Percentiles rank a stretch among this genome's conserved stretches.
phyloP scores from a whole-genome alignment of 1,284 basidiomycete genomes.

The Cerrena zonata region DNA sequence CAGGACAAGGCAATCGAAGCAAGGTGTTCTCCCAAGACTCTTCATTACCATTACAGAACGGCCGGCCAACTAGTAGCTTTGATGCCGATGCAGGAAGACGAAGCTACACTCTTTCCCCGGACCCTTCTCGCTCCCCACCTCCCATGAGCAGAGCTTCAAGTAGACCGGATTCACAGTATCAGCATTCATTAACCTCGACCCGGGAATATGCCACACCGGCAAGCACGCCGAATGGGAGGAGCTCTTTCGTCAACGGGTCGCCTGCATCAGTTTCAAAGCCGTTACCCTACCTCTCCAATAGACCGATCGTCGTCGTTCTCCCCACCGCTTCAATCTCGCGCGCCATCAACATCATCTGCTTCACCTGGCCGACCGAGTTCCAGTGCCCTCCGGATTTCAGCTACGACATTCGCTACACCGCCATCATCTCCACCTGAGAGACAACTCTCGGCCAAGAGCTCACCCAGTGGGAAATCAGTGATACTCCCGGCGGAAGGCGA shows the following conservation, averaged over 20 bases:
- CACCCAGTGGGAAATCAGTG: conserved; percentile 50
- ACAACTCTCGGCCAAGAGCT: conserved; percentile 15
- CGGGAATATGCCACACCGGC: no score
- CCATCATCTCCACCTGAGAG: conserved; percentile 12
- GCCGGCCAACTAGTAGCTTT: conserved; percentile 1
- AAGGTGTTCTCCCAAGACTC: conserved; percentile 9
- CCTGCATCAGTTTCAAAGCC: conserved; percentile 1
- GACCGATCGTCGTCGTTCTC: conserved; percentile 22
- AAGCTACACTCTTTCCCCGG: conserved; percentile 1
- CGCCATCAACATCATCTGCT: conserved; percentile 6
- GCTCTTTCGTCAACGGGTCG: neutral
- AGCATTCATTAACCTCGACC: conserved; percentile 7
- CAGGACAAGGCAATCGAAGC: conserved; percentile 11
- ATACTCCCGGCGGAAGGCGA: conserved; percentile 69
- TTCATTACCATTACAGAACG: conserved; percentile 1
- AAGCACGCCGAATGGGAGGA: conserved; percentile 5
- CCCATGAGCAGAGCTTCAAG: conserved; percentile 10
- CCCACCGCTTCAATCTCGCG: conserved; percentile 19
- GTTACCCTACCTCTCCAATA: conserved; percentile 17
- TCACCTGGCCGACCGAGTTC: neutral
- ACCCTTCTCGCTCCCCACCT: conserved; percentile 5
- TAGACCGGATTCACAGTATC: conserved; percentile 11
- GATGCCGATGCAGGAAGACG: neutral
- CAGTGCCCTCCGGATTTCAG: conserved; percentile 4
- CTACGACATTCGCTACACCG: conserved; percentile 16